phyloP scores from a whole-genome alignment of 2,329 filamentous ascomycete genomes.

The Alternaria metachromatica region DNA sequence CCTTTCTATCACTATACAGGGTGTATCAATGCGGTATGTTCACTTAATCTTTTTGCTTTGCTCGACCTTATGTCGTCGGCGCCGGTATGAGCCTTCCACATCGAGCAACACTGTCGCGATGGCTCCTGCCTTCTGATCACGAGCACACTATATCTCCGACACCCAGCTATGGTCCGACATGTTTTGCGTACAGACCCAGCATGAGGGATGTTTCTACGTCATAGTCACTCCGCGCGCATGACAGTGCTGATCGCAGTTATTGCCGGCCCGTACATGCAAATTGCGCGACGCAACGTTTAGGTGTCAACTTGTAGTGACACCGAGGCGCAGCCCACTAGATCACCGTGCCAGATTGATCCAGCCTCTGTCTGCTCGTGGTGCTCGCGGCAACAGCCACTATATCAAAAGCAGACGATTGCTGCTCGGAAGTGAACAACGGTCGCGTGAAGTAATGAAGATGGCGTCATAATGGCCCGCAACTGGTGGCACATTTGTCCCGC shows the following conservation, averaged over 20 bases:
- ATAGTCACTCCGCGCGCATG: slow-evolving; percentile 3
- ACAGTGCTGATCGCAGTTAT: neutral
- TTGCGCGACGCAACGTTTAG: neutral
- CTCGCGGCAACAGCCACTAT: neutral
- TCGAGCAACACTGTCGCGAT: neutral
- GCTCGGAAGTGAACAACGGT: neutral
- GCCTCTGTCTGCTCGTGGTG: neutral
- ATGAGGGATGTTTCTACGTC: neutral
- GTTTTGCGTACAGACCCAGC: neutral
- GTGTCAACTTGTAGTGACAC: neutral
- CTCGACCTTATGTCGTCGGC: neutral
- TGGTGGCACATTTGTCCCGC: slow-evolving; percentile 9
- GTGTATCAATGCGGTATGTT: neutral
- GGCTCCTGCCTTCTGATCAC: neutral
- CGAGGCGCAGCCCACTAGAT: neutral
- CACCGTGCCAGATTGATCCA: neutral
- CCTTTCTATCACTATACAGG: neutral
- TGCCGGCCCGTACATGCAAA: neutral
- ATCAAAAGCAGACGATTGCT: neutral
- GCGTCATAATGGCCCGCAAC: slow-evolving; percentile 3
- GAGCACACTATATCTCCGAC: neutral
- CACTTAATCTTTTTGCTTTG: neutral
- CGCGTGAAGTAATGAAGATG: neutral
- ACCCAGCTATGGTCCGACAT: neutral
- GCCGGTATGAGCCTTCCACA: neutral